A percentile compares a stretch with the other conserved stretches of the same genome.
phyloP scores from a whole-genome alignment of 495 filamentous ascomycete genomes.

The Penicillium roqueforti region DNA sequence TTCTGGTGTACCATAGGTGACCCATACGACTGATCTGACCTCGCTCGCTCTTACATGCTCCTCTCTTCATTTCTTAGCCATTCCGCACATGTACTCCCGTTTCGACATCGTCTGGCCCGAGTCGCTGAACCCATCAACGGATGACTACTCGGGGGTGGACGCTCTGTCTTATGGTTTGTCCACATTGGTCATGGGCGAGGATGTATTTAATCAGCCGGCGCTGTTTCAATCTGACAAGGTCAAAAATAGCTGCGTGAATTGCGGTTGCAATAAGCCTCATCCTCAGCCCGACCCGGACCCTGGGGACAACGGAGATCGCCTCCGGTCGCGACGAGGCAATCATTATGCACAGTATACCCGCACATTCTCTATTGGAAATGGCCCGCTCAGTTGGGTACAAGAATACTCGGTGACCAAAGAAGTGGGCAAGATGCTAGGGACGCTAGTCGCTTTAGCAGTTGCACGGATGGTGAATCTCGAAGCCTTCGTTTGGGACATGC shows the following conservation, averaged over 20 bases:
- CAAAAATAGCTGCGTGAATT: slow-evolving; percentile 30
- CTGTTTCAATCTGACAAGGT: slow-evolving; percentile 3
- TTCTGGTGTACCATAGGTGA: slow-evolving; percentile 52
- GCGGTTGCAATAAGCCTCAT: slow-evolving; percentile 29
- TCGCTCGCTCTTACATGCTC: slow-evolving; percentile 81
- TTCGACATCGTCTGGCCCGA: slow-evolving; percentile 97
- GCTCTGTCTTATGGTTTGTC: slow-evolving; percentile 87
- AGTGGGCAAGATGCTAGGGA: slow-evolving; percentile 89
- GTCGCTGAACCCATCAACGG: slow-evolving; percentile 50
- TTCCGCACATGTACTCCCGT: slow-evolving; percentile 84
- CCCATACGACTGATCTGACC: slow-evolving; percentile 82
- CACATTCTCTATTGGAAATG: slow-evolving; percentile 89
- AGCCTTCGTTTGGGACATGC: slow-evolving; percentile 95
- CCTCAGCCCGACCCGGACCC: slow-evolving; percentile 16
- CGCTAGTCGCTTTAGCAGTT: slow-evolving; percentile 79
- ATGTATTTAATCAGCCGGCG: slow-evolving; percentile 55
- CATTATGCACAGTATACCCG: slow-evolving; percentile 80
- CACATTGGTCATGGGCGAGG: slow-evolving; percentile 76
- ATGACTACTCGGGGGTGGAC: slow-evolving; percentile 74
- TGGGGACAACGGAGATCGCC: slow-evolving; percentile 5
- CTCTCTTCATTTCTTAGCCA: slow-evolving; percentile 72
- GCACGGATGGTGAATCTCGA: slow-evolving; percentile 86
- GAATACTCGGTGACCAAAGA: slow-evolving; percentile 89
- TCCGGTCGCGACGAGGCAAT: slow-evolving; percentile 55
- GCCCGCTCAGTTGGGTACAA: slow-evolving; percentile 74